These are phyloP conservation scores for Triglochin maritima DNA, from an alignment of 106 monocot genomes.

Conservation along the genomic window DNA sequence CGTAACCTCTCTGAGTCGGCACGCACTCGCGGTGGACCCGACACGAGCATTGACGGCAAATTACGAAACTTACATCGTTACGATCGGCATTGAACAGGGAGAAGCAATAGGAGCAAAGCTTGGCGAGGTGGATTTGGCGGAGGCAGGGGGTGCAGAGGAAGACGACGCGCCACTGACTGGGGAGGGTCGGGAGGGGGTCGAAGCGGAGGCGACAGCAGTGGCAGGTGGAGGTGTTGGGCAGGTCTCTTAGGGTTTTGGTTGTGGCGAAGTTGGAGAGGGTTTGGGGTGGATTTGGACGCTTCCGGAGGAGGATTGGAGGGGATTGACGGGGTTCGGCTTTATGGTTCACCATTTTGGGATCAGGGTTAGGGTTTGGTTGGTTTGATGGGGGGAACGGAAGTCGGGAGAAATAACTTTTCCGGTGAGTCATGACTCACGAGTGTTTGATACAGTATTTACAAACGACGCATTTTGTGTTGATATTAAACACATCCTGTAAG, in stretches of 20 bases:
- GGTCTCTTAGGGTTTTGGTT: conserved; percentile 14
- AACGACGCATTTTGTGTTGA: too few relatives aligned
- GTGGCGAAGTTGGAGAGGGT: not conserved
- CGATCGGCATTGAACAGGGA: not conserved
- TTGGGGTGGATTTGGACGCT: not conserved
- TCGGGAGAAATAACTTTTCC: too few relatives aligned
- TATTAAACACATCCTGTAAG: too few relatives aligned
- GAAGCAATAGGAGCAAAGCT: conserved; percentile 66
- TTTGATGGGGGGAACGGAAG: too few relatives aligned
- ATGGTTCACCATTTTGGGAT: too few relatives aligned
- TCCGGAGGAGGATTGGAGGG: conserved; percentile 3
- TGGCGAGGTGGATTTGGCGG: conserved; percentile 18
- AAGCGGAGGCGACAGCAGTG: conserved; percentile 28
- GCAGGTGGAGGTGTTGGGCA: conserved; percentile 30
- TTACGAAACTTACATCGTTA: not conserved
- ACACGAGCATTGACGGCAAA: conserved; percentile 36
- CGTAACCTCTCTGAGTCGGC: conserved; percentile 28
- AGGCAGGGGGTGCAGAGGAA: conserved; percentile 51
- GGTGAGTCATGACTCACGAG: too few relatives aligned
- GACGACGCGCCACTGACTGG: conserved; percentile 51
- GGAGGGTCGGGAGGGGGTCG: conserved; percentile 17
- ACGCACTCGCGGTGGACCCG: conserved; percentile 52
- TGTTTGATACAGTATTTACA: too few relatives aligned
- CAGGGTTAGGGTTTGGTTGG: too few relatives aligned
- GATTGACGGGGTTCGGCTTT: too few relatives aligned